Percentiles rank a stretch among this genome's conserved stretches.
Evolutionary conservation across 345 rosid genomes (phyloP).

Genomic region (Eucalyptus shirleyi): DNA sequence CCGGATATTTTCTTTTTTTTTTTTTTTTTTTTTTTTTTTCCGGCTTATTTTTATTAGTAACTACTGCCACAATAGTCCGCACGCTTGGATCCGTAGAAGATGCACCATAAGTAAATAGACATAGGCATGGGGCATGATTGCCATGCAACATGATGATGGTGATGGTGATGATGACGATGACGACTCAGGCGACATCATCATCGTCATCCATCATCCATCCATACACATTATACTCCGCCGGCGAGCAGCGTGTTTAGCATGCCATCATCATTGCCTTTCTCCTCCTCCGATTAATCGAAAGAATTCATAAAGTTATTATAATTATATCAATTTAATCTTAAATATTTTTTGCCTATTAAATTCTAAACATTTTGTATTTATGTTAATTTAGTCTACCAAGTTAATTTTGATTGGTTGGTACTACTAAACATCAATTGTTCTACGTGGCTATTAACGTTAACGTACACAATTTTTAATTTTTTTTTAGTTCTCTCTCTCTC

Average conservation of each 20-base stretch:
- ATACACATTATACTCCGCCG: not conserved
- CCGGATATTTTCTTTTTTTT: too few relatives aligned
- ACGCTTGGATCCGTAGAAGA: not conserved
- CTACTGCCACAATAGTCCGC: not conserved
- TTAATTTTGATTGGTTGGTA: fast-evolving
- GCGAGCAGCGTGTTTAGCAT: not conserved
- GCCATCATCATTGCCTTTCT: not conserved
- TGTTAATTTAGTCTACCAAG: fast-evolving
- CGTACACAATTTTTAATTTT: too few relatives aligned
- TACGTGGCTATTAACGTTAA: fast-evolving
- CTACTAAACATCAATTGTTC: fast-evolving
- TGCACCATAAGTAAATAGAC: not conserved
- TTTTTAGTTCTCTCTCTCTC: too few relatives aligned
- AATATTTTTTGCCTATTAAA: too few relatives aligned
- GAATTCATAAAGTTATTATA: too few relatives aligned
- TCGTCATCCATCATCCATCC: not conserved
- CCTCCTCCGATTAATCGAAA: not conserved
- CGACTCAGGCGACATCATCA: not conserved
- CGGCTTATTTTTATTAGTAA: not conserved
- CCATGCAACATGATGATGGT: not conserved
- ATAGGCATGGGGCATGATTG: not conserved
- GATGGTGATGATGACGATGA: not conserved
- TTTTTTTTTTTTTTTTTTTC: too few relatives aligned
- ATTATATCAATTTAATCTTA: too few relatives aligned
- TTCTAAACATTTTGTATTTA: too few relatives aligned